Base-by-base conservation (phyloP, 108 stramenopile genomes). In the Pseudonitzschia multistriata region DNA sequence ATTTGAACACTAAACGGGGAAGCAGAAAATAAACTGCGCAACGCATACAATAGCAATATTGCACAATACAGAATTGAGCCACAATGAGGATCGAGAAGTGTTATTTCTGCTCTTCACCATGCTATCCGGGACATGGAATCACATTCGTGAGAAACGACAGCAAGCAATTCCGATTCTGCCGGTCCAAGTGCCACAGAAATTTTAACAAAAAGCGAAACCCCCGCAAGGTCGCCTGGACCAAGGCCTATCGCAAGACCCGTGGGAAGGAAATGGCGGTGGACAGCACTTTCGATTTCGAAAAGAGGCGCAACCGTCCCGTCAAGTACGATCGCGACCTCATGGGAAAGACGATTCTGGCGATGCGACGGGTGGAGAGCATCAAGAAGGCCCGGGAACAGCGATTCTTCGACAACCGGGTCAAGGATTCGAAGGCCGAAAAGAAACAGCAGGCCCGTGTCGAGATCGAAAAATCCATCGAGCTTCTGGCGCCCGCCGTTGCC, bases 151-250 rank as follows among this genome's bases (percentile, higher is more conserved):
- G 99, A 40, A 99, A 99, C 79, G 99, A 99, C 80, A 85, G 89
- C 73, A 99, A 99, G 83, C 89, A 93, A 65, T 99, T 99, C 70
- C 93, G 94, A 21, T 99, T 99, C 81, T 99, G 99, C 73, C 93
- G 99, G 34, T 97, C 98, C 22, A 99, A 99, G 86, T 99, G 99
- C 83, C 97, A 98, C 85, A 88, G 92, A 47, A 96, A 97, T 73
- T 99, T 99, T 76, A 96, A 95, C 68, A 95, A 95, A 81, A 99
- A 99, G 78, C 87, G 98, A 70, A 99, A 99, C 74, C 99, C 99
- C 8, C 89, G 99, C 39, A 98, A 99, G 84, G 93, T 97, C 17
- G 93, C 94, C 56, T 99, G 99, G 99, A 99, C 99, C 35, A 99
- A 99, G 84, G 97, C 98, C 60, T 99, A 89, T 76, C 92, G 98